phyloP scores from a whole-genome alignment of 306 rosid genomes.

The Acacia acuminata region DNA sequence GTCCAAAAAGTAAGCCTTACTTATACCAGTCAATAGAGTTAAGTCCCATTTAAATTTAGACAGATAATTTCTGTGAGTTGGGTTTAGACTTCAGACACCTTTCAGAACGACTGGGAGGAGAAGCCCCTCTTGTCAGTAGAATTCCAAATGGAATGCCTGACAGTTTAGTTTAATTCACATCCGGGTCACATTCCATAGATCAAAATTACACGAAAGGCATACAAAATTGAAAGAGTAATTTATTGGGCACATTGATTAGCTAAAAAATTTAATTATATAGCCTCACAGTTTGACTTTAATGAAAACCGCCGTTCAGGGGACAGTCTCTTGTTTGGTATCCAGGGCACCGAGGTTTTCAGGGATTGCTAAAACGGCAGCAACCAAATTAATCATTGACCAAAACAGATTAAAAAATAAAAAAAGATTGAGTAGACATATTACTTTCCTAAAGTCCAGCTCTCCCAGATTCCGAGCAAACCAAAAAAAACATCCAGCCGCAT shows the following conservation, averaged over 20 bases:
- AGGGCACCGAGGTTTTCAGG: constrained; percentile 24
- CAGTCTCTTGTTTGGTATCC: not conserved
- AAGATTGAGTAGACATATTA: not conserved
- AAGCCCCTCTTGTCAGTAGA: not conserved
- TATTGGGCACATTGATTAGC: not conserved
- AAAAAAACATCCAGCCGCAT: not conserved
- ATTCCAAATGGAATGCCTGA: not conserved
- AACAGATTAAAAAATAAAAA: constrained; percentile 16
- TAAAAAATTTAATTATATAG: not conserved
- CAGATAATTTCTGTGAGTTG: not conserved
- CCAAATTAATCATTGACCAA: constrained; percentile 12
- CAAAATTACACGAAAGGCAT: not conserved
- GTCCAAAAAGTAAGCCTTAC: not conserved
- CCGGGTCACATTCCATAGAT: not conserved
- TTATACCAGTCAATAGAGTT: not conserved
- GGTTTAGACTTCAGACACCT: not conserved
- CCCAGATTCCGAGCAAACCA: not conserved
- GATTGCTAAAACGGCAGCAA: constrained; percentile 19
- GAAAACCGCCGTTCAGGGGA: not conserved
- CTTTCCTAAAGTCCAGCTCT: not conserved
- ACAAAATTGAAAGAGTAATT: not conserved
- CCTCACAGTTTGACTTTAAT: not conserved
- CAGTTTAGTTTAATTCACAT: not conserved
- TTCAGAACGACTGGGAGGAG: not conserved
- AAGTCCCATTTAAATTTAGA: not conserved